Evolutionary conservation across 2,329 filamentous ascomycete species (phyloP).

Genomic region (Lachnellula arida): DNA sequence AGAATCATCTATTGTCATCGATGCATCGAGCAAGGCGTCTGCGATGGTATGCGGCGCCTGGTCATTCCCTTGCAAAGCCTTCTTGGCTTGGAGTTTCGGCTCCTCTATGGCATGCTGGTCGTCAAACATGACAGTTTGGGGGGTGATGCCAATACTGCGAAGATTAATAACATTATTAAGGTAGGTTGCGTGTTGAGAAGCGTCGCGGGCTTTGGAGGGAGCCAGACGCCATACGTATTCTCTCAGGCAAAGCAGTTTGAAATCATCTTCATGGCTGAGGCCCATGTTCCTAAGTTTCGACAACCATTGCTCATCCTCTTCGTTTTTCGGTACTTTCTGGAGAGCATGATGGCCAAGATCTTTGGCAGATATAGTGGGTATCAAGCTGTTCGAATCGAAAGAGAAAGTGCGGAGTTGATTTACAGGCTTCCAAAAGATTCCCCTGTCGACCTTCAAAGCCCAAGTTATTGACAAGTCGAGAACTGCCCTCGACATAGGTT

Average conservation of each 20-base stretch:
- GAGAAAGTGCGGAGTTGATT: constrained; percentile 67
- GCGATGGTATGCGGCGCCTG: constrained; percentile 65
- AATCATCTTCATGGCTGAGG: constrained; percentile 76
- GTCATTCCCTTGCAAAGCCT: constrained; percentile 33
- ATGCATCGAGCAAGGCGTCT: constrained; percentile 87
- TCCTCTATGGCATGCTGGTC: constrained; percentile 57
- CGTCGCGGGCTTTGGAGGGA: constrained; percentile 50
- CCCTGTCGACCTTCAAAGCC: constrained; percentile 76
- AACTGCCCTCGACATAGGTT: constrained; percentile 70
- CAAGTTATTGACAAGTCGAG: constrained; percentile 83
- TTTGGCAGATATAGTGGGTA: constrained; percentile 50
- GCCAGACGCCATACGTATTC: constrained; percentile 91
- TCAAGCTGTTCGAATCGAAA: constrained; percentile 51
- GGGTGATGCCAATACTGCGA: constrained; percentile 69
- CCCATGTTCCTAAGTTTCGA: constrained; percentile 78
- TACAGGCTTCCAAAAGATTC: constrained; percentile 81
- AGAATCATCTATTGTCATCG: constrained; percentile 75
- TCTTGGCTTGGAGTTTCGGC: constrained; percentile 31
- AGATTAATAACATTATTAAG: constrained; percentile 70
- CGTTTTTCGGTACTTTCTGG: constrained; percentile 66
- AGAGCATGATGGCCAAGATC: constrained; percentile 55
- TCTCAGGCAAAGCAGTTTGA: constrained; percentile 77
- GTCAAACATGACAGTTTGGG: constrained; percentile 91
- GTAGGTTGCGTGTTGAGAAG: constrained; percentile 30
- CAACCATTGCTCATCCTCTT: constrained; percentile 95